phyloP scores from a whole-genome alignment of 2,329 filamentous ascomycete species.

The Tolypocladium amazonense region DNA sequence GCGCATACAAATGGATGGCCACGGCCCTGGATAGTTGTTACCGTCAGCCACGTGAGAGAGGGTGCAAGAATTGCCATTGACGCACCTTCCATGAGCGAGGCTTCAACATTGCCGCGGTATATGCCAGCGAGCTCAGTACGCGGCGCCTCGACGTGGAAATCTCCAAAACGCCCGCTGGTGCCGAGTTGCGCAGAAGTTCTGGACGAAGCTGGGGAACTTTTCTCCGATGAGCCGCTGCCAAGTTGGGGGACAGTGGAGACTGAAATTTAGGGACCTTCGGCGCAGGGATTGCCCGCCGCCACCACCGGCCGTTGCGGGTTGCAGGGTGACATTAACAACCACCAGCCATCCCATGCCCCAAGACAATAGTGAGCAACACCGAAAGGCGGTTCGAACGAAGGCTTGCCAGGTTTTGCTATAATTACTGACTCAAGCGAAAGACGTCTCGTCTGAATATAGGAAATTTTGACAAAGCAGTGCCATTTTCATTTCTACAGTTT shows the following conservation, averaged over 20 bases:
- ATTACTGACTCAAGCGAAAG: not conserved
- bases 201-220: not conserved
- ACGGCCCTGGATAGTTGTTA: conserved; percentile 17
- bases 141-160: conserved; percentile 1
- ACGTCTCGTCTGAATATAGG: accelerated
- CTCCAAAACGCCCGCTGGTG: not conserved
- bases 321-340: not conserved
- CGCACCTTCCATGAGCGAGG: conserved; percentile 28
- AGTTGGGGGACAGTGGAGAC: not conserved
- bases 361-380: not conserved
- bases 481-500: not conserved
- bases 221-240: not conserved
- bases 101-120: conserved; percentile 29
- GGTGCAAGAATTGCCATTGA: conserved; percentile 1
- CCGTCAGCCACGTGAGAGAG: not conserved
- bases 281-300: not conserved
- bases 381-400: not conserved
- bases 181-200: not conserved
- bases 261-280: not conserved
- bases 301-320: not conserved
- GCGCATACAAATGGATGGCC: conserved; percentile 29
- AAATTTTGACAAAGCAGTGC: not conserved
- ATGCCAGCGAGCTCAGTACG: not conserved
- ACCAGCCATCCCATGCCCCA: not conserved
- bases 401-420: not conserved